phyloP scores from a whole-genome alignment of 768 basidiomycete species.

The Boletus speciosus region DNA sequence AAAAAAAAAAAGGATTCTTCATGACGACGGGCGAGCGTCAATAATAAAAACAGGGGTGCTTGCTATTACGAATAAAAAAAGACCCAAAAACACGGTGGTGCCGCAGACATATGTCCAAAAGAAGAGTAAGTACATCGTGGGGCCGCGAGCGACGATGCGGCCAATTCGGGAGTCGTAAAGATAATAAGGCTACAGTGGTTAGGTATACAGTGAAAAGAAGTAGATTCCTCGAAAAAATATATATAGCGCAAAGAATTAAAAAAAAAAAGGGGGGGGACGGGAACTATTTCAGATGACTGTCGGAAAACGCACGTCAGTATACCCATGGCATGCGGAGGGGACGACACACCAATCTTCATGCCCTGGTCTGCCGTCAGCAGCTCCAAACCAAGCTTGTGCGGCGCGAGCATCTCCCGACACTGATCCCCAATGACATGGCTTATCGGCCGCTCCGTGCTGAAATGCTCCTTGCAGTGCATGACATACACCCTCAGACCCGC shows the following conservation, averaged over 20 bases:
- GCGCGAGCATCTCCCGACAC: conserved; percentile 58
- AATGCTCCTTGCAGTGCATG: conserved; percentile 83
- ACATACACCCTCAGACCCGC: conserved; percentile 68
- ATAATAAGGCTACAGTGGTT: conserved; percentile 34
- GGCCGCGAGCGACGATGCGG: background rate
- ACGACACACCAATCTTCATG: conserved; percentile 68
- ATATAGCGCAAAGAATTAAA: background rate
- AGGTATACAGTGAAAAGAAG: conserved; percentile 32
- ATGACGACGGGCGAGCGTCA: background rate
- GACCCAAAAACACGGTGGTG: background rate
- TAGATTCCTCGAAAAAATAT: conserved; percentile 8
- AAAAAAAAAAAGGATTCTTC: background rate
- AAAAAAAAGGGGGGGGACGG: background rate
- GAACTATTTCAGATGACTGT: conserved; percentile 35
- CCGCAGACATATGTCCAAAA: background rate
- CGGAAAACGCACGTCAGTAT: conserved; percentile 2
- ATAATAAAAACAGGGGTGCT: too few species aligned
- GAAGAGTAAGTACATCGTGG: background rate
- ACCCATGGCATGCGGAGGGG: background rate
- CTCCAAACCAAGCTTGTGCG: conserved; percentile 63
- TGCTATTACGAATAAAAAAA: background rate
- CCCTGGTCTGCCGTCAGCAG: conserved; percentile 76
- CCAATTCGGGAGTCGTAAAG: background rate
- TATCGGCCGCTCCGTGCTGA: conserved; percentile 50
- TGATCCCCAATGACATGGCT: conserved; percentile 71